Conservation (phyloP, 2,329 filamentous ascomycete genomes). For the Monilinia laxa region DNA sequence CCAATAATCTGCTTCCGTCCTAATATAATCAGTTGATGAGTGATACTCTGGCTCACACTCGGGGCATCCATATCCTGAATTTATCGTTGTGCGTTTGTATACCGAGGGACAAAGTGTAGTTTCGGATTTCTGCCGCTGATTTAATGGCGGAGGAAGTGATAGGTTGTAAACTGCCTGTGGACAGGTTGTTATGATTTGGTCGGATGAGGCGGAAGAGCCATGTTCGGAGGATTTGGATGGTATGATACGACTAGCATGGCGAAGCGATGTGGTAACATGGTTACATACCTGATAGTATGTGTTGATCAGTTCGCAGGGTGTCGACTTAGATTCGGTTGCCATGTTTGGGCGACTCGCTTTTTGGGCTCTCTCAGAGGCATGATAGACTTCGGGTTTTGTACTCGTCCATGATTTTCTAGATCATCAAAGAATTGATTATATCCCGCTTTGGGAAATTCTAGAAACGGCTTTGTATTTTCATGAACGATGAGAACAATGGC, state of each 20-base stretch:
- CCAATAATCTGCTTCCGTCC: not conserved
- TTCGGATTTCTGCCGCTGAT: not conserved
- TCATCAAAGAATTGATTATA: conserved; percentile 10
- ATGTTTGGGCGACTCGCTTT: not conserved
- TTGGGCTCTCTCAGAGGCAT: not conserved
- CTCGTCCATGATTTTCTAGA: not conserved
- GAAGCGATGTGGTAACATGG: conserved; percentile 16
- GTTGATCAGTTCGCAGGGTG: conserved; percentile 5
- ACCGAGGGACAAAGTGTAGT: conserved; percentile 2
- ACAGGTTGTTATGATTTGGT: conserved; percentile 7
- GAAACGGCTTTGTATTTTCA: not conserved
- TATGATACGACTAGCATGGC: not conserved
- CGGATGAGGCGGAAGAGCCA: not conserved
- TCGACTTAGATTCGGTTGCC: not conserved
- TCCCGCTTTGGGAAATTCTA: not conserved
- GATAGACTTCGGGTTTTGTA: not conserved
- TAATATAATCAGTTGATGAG: not conserved
- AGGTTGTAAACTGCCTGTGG: conserved; percentile 16
- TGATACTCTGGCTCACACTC: conserved; percentile 21
- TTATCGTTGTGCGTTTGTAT: not conserved
- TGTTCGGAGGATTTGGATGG: not conserved
- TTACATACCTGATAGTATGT: conserved; percentile 20
- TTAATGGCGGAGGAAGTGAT: conserved; percentile 12
- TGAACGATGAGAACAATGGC: not conserved
- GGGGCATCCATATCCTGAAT: conserved; percentile 19